These are phyloP conservation scores for Picea abies DNA, from an alignment of 83 land plant species.

Conservation along the genomic window DNA sequence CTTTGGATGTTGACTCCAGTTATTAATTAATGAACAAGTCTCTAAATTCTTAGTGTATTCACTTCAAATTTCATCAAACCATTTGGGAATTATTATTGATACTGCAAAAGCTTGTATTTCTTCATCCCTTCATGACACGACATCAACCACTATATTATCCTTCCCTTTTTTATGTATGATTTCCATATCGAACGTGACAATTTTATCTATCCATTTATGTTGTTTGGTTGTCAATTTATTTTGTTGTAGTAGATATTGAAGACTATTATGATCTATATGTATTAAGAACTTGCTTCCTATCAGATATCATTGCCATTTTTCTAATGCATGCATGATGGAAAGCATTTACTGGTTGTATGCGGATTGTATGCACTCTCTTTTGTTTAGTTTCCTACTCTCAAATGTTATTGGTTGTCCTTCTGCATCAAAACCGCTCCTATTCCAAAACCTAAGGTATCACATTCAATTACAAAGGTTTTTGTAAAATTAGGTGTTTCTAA, in stretches of 20 bases:
- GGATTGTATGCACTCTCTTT: not conserved
- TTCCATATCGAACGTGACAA: conserved; percentile 14
- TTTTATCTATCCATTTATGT: conserved; percentile 22
- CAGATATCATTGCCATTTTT: conserved; percentile 24
- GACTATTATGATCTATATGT: conserved; percentile 10
- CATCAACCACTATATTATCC: conserved; percentile 25
- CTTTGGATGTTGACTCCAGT: no score
- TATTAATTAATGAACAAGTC: no score
- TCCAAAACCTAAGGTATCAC: not conserved
- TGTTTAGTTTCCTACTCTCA: not conserved
- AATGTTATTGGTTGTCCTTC: not conserved
- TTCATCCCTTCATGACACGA: conserved; percentile 13
- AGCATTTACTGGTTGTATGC: conserved; percentile 21
- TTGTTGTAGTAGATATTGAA: conserved; percentile 20
- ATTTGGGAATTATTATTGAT: no score
- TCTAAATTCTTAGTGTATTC: no score
- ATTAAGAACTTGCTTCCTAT: conserved; percentile 13
- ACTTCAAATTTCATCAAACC: no score
- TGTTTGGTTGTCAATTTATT: not conserved
- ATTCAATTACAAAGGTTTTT: not conserved
- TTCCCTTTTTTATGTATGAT: conserved; percentile 16
- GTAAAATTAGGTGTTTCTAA: not conserved
- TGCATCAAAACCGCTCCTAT: not conserved
- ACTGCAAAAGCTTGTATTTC: not conserved
- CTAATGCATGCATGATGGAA: conserved; percentile 12